Base-by-base conservation (phyloP, 768 basidiomycete species). In the Tricholoma bakamatsutake region DNA sequence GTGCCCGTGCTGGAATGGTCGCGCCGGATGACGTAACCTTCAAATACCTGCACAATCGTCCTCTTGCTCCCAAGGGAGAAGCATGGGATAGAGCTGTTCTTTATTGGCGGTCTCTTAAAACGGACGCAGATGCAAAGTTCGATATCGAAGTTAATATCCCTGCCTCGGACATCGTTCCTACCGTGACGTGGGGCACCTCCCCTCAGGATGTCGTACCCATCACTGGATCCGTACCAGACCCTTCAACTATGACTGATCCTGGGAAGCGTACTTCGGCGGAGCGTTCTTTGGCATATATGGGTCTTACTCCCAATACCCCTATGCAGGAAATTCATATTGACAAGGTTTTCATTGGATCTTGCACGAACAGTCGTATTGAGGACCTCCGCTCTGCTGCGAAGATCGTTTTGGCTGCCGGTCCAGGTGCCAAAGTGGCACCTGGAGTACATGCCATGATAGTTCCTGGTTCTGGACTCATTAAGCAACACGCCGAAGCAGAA, bases 301-400 rank as follows among this genome's bases (percentile, higher is more conserved):
- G 89, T 50, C 82, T 96, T 57, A 75, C 76, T 40, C 76, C 93
- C 2, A 88, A 88, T 64, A 87, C 82, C 5, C 83, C 72, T 24
- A 90, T 95, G 83, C 80, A 91, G 69, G 80, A 88, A 50, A 82
- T 96, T 68, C 72, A 73, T 50, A 70, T 96, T 57, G 88, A 94
- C 76, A 96, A 94, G 70, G 84, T 93, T 27, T 96, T 96, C 77
- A 87, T 96, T 59, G 93, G 93, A 12, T 94, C 93, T 4, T 96
- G 93, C 77, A 96, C 93, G 65, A 96, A 95, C 74, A 88, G 90
- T 64, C 90, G 93, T 46, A 92, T 96, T 57, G 93, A 94, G 70
- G 93, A 96, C 71, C 79, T 96, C 50, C 88, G 93, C 56, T 87
- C 91, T 2, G 93, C 93, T 31, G 90, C 88, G 13, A 80, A 79